phyloP scores from a whole-genome alignment of 2,329 filamentous ascomycete species.

The Pestalotiopsis fici region DNA sequence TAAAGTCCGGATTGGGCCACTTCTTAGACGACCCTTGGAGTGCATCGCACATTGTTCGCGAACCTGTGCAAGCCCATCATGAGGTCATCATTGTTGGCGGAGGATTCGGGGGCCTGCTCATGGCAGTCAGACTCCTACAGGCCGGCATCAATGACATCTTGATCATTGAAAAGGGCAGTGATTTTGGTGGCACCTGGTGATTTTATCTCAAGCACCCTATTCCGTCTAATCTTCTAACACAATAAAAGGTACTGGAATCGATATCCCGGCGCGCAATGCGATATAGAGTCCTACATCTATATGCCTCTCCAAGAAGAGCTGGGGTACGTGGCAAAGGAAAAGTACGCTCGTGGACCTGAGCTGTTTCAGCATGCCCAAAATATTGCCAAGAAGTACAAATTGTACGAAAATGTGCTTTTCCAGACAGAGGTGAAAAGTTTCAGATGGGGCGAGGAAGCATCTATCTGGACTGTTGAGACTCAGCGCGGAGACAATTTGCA shows the following conservation, averaged over 20 bases:
- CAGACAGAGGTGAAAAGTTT: constrained; percentile 35
- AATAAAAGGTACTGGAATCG: constrained; percentile 43
- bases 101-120: background rate
- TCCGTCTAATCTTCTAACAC: background rate
- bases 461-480: background rate
- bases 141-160: background rate
- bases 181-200: background rate
- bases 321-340: constrained; percentile 45
- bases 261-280: constrained; percentile 47
- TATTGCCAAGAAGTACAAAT: constrained; percentile 37
- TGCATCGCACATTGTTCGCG: background rate
- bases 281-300: constrained; percentile 49
- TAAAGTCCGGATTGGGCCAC: background rate
- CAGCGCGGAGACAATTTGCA: background rate
- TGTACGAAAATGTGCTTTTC: constrained; percentile 36
- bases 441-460: constrained; percentile 36
- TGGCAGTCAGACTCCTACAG: background rate
- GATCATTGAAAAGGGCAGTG: background rate
- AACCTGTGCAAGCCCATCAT: background rate
- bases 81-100: background rate
- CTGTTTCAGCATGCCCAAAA: constrained; percentile 38
- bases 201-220: background rate
- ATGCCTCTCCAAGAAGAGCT: constrained; percentile 48
- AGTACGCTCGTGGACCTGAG: constrained; percentile 42
- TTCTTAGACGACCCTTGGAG: background rate